These are phyloP conservation scores for Cystoisospora suis DNA, from an alignment of 169 alveolate genomes.

Conservation along the genomic window DNA sequence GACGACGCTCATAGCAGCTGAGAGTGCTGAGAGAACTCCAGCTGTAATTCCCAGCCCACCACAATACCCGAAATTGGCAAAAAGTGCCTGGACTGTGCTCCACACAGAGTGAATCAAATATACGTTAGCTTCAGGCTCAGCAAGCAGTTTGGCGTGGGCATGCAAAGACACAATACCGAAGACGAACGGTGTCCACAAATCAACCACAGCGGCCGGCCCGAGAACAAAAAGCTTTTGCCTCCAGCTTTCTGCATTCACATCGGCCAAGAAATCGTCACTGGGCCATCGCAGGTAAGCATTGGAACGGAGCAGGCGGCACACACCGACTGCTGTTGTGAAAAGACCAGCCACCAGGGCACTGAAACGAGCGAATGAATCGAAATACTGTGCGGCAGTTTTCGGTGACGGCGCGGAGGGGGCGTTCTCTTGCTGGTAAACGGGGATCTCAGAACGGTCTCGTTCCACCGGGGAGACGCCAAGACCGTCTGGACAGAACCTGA, in stretches of 20 bases:
- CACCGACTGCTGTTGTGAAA: not conserved
- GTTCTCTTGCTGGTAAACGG: too few species aligned
- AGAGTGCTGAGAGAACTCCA: not conserved
- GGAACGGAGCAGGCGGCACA: not conserved
- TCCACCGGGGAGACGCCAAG: too few species aligned
- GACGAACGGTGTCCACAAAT: slow-evolving; percentile 5
- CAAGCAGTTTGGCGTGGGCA: too few species aligned
- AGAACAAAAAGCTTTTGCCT: not conserved
- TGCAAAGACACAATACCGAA: not conserved
- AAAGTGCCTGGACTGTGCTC: slow-evolving; percentile 4
- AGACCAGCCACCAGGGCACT: slow-evolving; percentile 13
- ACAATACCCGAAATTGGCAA: not conserved
- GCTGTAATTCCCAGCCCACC: slow-evolving; percentile 9
- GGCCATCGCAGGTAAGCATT: not conserved
- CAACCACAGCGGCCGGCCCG: not conserved
- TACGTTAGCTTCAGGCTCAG: too few species aligned
- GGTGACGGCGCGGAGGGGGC: too few species aligned
- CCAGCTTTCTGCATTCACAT: not conserved
- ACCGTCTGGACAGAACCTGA: not conserved
- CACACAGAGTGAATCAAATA: not conserved
- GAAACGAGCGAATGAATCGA: not conserved
- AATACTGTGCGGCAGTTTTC: too few species aligned
- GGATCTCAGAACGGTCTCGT: too few species aligned
- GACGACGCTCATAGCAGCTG: not conserved
- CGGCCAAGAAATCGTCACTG: not conserved